Base-by-base conservation (phyloP, 352 stramenopile species). In the Globisporangium nagaii region DNA sequence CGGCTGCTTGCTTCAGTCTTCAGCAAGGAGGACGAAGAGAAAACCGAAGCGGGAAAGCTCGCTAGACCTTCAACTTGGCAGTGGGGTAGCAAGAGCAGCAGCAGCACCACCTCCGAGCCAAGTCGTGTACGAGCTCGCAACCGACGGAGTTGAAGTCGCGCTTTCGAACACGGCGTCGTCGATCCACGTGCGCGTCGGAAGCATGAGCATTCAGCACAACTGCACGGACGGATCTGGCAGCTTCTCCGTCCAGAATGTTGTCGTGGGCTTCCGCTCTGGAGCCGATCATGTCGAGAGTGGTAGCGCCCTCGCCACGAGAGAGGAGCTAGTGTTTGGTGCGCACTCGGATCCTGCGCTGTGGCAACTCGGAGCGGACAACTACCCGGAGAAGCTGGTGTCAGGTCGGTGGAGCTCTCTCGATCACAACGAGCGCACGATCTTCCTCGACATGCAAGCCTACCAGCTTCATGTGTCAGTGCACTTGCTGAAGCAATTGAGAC, bases 251-350 rank as follows among this genome's bases (percentile, higher is more conserved):
- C 76, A 92, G 40, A 91, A 88, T 49, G 25, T 87, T 12, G 79
- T 76, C 0, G 60, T 82, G 10, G 84, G 75, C 5, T 73, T 72
- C 49, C 71, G 72, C 34, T 49, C 35, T 32, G 39, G 43, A 13
- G 37, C 4, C 34, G 37, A 20, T n/a, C 44, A 49, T 36, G 2
- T 19, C 54, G 25, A 19, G 3, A 13, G n/a, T 3, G 17, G n/a
- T 5, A 6, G 35, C 19, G 11, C 20, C 2, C 12, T 53, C 20
- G 31, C 24, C 30, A 42, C 55, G 17, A 57, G 46, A 3, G 84
- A 93, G 75, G 65, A 86, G 60, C 70, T 92, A 15, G 54, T 93
- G 1, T 78, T 91, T 61, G 84, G 79, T 13, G 73, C 70, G 7
- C 74, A 81, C 58, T 67, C 57, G 15, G 84, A 93, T 40, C 84